Percentiles rank a stretch among this genome's conserved stretches.
Evolutionary conservation across 1,139 yeast species (phyloP).

Genomic region (Sugiyamaella paludigena): DNA sequence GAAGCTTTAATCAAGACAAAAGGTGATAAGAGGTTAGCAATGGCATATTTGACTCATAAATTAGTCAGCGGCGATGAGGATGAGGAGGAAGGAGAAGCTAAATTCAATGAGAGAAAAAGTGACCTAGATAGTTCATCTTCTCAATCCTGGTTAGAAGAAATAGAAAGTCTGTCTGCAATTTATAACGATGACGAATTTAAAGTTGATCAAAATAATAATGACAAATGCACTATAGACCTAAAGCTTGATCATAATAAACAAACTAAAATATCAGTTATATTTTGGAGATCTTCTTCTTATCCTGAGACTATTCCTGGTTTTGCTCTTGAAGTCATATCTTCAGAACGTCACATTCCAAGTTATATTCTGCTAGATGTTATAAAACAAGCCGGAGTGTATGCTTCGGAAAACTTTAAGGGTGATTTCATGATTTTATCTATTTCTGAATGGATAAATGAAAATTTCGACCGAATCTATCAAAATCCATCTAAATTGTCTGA

Average conservation of each 20-base stretch:
- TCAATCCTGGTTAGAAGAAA: constrained; percentile 67
- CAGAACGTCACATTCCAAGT: constrained; percentile 57
- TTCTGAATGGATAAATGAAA: constrained; percentile 72
- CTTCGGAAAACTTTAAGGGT: constrained; percentile 52
- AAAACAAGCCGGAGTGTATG: constrained; percentile 42
- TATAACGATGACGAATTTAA: constrained; percentile 32
- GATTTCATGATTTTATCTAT: constrained; percentile 65
- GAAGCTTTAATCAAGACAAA: constrained; percentile 45
- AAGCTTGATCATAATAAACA: not conserved
- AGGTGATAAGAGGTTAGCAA: constrained; percentile 51
- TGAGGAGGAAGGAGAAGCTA: not conserved
- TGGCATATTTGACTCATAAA: constrained; percentile 42
- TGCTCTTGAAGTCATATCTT: constrained; percentile 25
- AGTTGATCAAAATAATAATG: constrained; percentile 7
- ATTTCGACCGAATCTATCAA: constrained; percentile 54
- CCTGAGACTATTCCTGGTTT: constrained; percentile 38
- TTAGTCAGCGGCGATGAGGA: constrained; percentile 33
- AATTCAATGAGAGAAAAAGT: not conserved
- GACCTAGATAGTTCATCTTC: constrained; percentile 6
- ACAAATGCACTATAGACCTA: constrained; percentile 15
- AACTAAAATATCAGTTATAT: constrained; percentile 1
- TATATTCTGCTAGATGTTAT: constrained; percentile 70
- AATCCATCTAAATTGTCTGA: constrained; percentile 70
- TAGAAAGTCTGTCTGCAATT: constrained; percentile 63
- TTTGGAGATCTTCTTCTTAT: constrained; percentile 28